phyloP scores from a whole-genome alignment of 768 basidiomycete species.

The Agrocybe pediades region DNA sequence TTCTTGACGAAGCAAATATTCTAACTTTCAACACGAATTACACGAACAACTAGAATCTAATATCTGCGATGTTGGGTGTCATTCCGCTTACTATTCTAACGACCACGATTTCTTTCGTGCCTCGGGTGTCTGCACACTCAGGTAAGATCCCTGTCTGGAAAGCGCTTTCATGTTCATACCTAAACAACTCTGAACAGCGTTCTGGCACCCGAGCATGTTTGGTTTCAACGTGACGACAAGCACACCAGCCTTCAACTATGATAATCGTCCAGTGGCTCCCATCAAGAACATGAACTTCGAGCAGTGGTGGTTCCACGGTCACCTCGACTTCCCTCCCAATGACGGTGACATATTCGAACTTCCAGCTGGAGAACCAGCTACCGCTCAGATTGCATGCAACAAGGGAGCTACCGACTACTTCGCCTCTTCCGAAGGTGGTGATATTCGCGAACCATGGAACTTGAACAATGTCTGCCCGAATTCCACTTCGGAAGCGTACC shows the following conservation, averaged over 20 bases:
- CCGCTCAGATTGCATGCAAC: conserved; percentile 56
- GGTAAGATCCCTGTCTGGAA: conserved; percentile 15
- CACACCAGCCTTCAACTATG: conserved; percentile 57
- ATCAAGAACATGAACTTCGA: conserved; percentile 52
- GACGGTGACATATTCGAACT: conserved; percentile 57
- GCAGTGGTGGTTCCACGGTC: conserved; percentile 66
- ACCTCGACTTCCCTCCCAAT: conserved; percentile 60
- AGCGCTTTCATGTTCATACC: too few species aligned
- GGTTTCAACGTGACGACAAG: conserved; percentile 66
- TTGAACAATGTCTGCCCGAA: conserved; percentile 56
- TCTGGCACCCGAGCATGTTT: conserved; percentile 61
- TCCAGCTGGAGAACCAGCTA: conserved; percentile 56
- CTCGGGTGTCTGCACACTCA: conserved; percentile 30
- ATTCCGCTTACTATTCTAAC: conserved; percentile 15
- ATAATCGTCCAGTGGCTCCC: conserved; percentile 61
- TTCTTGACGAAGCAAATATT: too few species aligned
- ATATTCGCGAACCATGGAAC: conserved; percentile 48
- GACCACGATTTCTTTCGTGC: conserved; percentile 7
- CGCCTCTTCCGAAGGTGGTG: conserved; percentile 50
- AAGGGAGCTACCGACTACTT: conserved; percentile 64
- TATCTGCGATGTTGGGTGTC: conserved; percentile 20
- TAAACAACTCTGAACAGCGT: conserved; percentile 30
- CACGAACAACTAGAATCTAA: neutral
- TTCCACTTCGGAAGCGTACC: conserved; percentile 44
- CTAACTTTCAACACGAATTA: neutral